Conservation (phyloP, 2,329 filamentous ascomycete species). For the Dothistroma septosporum region DNA sequence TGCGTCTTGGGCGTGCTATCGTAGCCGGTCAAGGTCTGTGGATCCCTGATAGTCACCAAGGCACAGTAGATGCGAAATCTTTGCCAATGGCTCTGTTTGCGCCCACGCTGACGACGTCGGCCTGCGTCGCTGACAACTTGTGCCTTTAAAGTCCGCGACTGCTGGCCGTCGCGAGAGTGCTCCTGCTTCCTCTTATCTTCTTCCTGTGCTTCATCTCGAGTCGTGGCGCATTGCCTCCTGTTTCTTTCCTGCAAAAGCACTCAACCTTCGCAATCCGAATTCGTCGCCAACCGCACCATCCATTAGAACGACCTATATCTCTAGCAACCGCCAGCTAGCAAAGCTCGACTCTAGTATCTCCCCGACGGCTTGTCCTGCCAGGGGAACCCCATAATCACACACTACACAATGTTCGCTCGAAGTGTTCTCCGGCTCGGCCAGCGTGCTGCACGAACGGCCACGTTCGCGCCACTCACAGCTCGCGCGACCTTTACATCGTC, state of each 20-base stretch:
- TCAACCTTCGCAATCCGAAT: neutral
- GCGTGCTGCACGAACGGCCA: slow-evolving; percentile 13
- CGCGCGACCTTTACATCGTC: slow-evolving; percentile 26
- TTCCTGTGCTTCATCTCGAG: neutral
- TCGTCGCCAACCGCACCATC: neutral
- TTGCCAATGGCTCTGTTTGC: slow-evolving; percentile 7
- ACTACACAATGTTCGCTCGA: slow-evolving; percentile 21
- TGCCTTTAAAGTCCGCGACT: slow-evolving; percentile 2
- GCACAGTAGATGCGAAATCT: slow-evolving; percentile 9
- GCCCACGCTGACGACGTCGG: slow-evolving; percentile 6
- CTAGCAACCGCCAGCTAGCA: neutral
- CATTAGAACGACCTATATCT: neutral
- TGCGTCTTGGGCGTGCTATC: neutral
- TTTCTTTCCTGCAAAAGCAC: neutral
- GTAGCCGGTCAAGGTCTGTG: neutral
- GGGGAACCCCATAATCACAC: neutral
- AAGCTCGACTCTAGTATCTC: neutral
- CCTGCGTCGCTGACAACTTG: neutral
- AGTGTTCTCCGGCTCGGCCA: slow-evolving; percentile 17
- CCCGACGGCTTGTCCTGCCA: neutral
- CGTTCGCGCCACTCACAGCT: slow-evolving; percentile 14
- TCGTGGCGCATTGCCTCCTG: neutral
- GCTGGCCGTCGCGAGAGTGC: slow-evolving; percentile 1
- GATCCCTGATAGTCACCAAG: neutral
- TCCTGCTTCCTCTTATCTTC: slow-evolving; percentile 1